Evolutionary conservation across 2,329 filamentous ascomycete genomes (phyloP).

Genomic region (Phyllosticta paracitricarpa): DNA sequence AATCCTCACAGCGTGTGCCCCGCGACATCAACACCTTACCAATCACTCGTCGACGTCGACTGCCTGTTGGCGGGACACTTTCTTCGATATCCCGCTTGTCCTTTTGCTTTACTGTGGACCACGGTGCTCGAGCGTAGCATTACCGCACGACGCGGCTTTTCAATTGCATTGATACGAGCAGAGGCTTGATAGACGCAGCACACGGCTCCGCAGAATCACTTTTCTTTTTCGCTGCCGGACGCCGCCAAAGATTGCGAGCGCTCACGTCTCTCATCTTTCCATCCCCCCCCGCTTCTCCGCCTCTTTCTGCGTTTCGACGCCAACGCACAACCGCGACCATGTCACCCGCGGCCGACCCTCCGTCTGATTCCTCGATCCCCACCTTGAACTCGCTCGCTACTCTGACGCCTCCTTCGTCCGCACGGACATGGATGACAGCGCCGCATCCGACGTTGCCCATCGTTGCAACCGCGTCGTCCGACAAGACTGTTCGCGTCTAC

Average conservation of each 20-base stretch:
- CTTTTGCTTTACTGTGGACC: not conserved
- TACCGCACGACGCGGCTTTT: not conserved
- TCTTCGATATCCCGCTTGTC: not conserved
- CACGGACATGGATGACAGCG: conserved; percentile 73
- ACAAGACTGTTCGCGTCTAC: conserved; percentile 82
- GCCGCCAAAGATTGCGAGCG: no score
- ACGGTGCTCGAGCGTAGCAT: not conserved
- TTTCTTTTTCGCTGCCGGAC: not conserved
- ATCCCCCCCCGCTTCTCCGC: not conserved
- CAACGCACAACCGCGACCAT: not conserved
- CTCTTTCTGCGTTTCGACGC: no score
- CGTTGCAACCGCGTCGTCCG: conserved; percentile 76
- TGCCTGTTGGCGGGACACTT: not conserved
- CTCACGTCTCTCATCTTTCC: not conserved
- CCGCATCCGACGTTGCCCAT: conserved; percentile 83
- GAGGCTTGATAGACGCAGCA: not conserved
- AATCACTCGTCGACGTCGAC: not conserved
- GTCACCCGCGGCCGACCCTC: not conserved
- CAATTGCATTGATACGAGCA: not conserved
- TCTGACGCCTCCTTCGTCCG: conserved; percentile 41
- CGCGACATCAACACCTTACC: not conserved
- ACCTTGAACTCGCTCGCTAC: conserved; percentile 38
- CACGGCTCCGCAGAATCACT: not conserved
- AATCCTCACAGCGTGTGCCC: not conserved
- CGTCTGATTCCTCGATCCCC: conserved; percentile 9